Percentiles rank a stretch among this genome's conserved stretches.
These are phyloP conservation scores for Ustilago lituana DNA, from an alignment of 1,284 basidiomycete species.

Conservation along the genomic window DNA sequence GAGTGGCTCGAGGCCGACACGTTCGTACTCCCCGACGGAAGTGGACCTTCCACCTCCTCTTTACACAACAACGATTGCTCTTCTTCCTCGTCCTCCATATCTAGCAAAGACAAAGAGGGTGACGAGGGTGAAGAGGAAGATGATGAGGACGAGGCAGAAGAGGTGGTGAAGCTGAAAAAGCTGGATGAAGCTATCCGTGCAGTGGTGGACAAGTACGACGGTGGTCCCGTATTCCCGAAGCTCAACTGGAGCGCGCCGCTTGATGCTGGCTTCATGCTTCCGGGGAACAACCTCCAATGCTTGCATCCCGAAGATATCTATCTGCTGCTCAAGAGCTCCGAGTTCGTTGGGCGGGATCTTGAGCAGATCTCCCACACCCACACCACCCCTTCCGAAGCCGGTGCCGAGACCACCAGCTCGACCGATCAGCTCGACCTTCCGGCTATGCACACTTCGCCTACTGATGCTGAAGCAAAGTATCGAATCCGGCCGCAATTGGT, in stretches of 20 bases:
- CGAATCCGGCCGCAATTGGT: conserved; percentile 73
- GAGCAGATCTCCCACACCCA: conserved; percentile 68
- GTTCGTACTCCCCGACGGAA: conserved; percentile 82
- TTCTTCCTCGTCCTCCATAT: too few species aligned
- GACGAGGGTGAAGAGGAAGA: conserved; percentile 69
- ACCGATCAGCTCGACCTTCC: too few species aligned
- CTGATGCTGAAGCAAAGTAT: too few species aligned
- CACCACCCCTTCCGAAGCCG: too few species aligned
- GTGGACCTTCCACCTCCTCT: conserved; percentile 70
- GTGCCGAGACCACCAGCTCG: too few species aligned
- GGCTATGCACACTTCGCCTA: too few species aligned
- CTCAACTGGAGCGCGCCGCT: conserved; percentile 63
- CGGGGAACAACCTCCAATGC: conserved; percentile 86
- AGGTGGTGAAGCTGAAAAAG: conserved; percentile 66
- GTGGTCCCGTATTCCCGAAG: conserved; percentile 86
- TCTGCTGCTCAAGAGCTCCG: conserved; percentile 88
- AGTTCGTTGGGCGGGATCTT: conserved; percentile 86
- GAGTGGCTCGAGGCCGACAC: conserved; percentile 82
- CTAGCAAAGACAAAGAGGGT: too few species aligned
- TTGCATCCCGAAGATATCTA: conserved; percentile 89
- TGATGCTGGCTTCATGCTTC: conserved; percentile 90
- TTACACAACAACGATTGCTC: too few species aligned
- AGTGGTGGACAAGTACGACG: conserved; percentile 76
- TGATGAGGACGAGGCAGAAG: conserved; percentile 39
- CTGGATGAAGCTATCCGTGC: conserved; percentile 79